Conservation (phyloP, 805 yeast species). For the Ogataea degrootiae region DNA sequence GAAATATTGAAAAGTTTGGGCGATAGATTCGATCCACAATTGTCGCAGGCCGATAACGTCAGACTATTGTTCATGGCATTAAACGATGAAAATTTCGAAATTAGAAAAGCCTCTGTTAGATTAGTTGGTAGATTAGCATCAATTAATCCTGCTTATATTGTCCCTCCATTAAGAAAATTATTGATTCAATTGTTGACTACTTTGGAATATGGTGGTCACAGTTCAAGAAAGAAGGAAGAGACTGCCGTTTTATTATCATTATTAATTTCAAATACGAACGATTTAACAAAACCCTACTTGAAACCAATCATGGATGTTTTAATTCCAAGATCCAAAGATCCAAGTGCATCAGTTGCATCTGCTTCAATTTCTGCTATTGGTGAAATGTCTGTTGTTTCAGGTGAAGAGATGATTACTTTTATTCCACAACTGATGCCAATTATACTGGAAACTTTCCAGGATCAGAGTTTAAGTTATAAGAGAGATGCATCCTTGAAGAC, state of each 20-base stretch:
- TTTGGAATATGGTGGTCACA: slow-evolving; percentile 72
- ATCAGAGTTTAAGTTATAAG: slow-evolving; percentile 82
- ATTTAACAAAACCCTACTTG: slow-evolving; percentile 84
- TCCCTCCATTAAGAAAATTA: slow-evolving; percentile 85
- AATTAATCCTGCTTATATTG: slow-evolving; percentile 92
- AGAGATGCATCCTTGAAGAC: slow-evolving; percentile 87
- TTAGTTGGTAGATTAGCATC: slow-evolving; percentile 80
- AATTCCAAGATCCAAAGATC: slow-evolving; percentile 67
- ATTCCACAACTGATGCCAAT: slow-evolving; percentile 80
- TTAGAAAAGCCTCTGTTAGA: slow-evolving; percentile 71
- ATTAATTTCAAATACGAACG: slow-evolving; percentile 71
- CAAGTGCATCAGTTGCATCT: slow-evolving; percentile 77
- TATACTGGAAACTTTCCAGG: slow-evolving; percentile 81
- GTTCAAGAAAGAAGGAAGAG: slow-evolving; percentile 75
- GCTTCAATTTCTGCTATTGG: slow-evolving; percentile 85
- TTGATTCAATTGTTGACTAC: slow-evolving; percentile 81
- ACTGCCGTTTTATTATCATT: slow-evolving; percentile 71
- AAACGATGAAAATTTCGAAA: slow-evolving; percentile 84
- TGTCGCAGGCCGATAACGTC: slow-evolving; percentile 91
- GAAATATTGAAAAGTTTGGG: slow-evolving; percentile 74
- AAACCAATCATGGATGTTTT: slow-evolving; percentile 86
- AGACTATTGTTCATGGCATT: slow-evolving; percentile 79
- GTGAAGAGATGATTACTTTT: slow-evolving; percentile 73
- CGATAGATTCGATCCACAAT: slow-evolving; percentile 78
- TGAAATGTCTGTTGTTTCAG: slow-evolving; percentile 82